Evolutionary conservation across 73 alveolate genomes (phyloP).

Genomic region (Urostyla sp.): DNA sequence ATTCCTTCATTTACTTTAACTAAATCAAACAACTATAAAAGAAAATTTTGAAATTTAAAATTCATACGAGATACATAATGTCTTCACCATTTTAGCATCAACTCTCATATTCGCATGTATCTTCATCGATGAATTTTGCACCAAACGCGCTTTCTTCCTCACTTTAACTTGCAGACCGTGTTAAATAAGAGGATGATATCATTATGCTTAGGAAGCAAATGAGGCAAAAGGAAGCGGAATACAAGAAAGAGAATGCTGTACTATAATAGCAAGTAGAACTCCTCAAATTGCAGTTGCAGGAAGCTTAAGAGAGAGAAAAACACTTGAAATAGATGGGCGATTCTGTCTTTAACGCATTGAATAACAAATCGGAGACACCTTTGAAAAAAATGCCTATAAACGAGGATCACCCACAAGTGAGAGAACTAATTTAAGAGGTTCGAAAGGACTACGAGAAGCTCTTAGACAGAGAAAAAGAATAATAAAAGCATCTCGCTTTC

Average conservation of each 20-base stretch:
- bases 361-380: not conserved
- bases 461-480: slow-evolving; percentile 2
- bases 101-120: too few relatives aligned
- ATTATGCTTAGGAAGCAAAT: slow-evolving; percentile 8
- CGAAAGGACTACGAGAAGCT: slow-evolving; percentile 21
- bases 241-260: slow-evolving; percentile 54
- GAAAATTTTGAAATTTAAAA: too few relatives aligned
- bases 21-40: too few relatives aligned
- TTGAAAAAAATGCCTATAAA: too few relatives aligned
- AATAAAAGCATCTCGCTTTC: slow-evolving; percentile 15
- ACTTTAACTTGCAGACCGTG: too few relatives aligned
- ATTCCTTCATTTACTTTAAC: too few relatives aligned
- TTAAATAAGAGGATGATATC: too few relatives aligned
- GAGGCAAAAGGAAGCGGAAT: slow-evolving; percentile 45
- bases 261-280: slow-evolving; percentile 35
- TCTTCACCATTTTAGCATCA: too few relatives aligned
- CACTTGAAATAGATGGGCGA: slow-evolving; percentile 50
- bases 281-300: slow-evolving; percentile 39
- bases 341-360: slow-evolving; percentile 35
- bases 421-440: not conserved
- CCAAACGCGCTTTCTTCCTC: too few relatives aligned
- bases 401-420: slow-evolving; percentile 2
- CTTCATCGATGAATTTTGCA: too few relatives aligned
- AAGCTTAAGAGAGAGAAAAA: slow-evolving; percentile 48
- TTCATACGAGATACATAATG: too few relatives aligned